A percentile compares a stretch with the other conserved stretches of the same genome.
These are phyloP conservation scores for Lycium barbarum DNA, from an alignment of 257 asterid species.

Conservation along the genomic window DNA sequence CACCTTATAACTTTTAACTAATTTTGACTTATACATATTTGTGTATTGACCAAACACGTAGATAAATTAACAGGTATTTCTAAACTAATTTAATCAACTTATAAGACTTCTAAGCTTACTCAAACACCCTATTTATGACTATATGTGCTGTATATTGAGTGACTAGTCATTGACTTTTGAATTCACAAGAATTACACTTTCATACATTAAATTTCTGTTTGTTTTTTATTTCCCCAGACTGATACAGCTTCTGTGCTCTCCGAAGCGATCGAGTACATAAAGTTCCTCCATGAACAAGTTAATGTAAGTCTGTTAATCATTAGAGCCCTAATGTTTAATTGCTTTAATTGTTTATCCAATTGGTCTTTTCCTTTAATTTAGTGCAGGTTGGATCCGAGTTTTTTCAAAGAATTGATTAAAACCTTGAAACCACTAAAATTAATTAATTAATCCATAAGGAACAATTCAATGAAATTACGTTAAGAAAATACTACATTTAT, in stretches of 20 bases:
- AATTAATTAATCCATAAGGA: neutral
- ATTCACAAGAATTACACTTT: neutral
- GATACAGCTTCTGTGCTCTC: slow-evolving; percentile 98
- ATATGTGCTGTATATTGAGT: neutral
- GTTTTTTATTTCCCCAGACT: slow-evolving; percentile 52
- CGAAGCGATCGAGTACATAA: slow-evolving; percentile 87
- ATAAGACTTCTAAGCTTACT: neutral
- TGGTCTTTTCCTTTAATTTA: neutral
- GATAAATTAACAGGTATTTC: no score
- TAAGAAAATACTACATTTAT: neutral
- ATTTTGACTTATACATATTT: neutral
- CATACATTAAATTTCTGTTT: slow-evolving; percentile 1
- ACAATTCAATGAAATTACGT: neutral
- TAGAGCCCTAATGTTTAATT: neutral
- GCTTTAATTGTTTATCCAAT: neutral
- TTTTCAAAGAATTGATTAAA: neutral
- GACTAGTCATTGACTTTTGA: slow-evolving; percentile 13
- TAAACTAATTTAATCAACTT: neutral
- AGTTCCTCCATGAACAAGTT: slow-evolving; percentile 88
- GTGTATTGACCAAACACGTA: neutral
- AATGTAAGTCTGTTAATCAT: slow-evolving; percentile 54
- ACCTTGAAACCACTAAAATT: neutral
- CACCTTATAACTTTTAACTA: neutral
- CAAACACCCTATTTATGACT: neutral
- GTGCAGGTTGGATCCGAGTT: neutral